Conservation (phyloP, 306 rosid species). For the Prunus campanulata region DNA sequence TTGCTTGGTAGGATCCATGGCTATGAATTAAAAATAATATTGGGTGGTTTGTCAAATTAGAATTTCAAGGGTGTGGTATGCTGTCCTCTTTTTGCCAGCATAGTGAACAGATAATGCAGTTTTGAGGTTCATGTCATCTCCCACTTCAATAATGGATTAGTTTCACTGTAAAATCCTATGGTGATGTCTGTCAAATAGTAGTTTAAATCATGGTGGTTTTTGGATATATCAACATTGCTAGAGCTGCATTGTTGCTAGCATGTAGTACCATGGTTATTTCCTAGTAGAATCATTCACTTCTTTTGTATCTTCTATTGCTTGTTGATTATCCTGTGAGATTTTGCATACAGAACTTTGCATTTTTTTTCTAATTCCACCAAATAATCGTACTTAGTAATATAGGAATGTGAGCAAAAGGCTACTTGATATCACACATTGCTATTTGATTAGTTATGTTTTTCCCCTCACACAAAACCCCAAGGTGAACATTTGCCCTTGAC, state of each 20-base stretch:
- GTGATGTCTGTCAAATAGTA: background rate
- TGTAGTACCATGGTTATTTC: background rate
- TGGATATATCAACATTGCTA: background rate
- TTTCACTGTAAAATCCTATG: background rate
- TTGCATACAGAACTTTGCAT: background rate
- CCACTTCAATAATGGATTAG: background rate
- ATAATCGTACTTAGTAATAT: background rate
- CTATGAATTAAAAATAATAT: background rate
- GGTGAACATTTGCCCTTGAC: background rate
- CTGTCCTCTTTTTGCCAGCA: background rate
- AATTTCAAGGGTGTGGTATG: conserved; percentile 1
- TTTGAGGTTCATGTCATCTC: background rate
- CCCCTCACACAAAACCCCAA: background rate
- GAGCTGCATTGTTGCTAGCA: conserved; percentile 2
- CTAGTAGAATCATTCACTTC: background rate
- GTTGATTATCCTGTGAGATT: background rate
- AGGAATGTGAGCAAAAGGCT: background rate
- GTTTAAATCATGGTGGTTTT: background rate
- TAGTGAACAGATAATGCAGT: background rate
- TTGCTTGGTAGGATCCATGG: background rate
- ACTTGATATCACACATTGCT: background rate
- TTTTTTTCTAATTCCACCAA: background rate
- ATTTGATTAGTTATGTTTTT: background rate
- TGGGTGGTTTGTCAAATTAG: background rate
- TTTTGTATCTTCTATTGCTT: background rate